A percentile compares a stretch with the other conserved stretches of the same genome.
Conservation (phyloP, 2,329 filamentous ascomycete species). For the Fusarium pilosicola region DNA sequence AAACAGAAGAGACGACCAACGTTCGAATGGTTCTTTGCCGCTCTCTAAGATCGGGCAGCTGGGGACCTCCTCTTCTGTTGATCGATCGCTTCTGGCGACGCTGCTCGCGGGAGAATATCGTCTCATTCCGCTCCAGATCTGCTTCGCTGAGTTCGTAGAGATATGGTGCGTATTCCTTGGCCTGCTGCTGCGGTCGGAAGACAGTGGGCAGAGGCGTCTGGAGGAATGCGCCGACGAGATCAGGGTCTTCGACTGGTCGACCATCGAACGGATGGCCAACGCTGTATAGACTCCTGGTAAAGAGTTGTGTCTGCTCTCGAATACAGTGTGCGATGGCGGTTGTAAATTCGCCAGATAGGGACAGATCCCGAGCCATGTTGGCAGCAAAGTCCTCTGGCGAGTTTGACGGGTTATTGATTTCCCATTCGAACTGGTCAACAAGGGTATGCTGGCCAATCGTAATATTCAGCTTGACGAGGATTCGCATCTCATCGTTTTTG, state of each 20-base stretch:
- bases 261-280: slow-evolving; percentile 96
- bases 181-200: slow-evolving; percentile 90
- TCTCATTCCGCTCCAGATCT: slow-evolving; percentile 89
- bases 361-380: slow-evolving; percentile 89
- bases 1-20: slow-evolving; percentile 88
- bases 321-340: slow-evolving; percentile 98
- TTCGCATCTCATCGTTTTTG: slow-evolving; percentile 99
- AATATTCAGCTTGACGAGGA: slow-evolving; percentile 95
- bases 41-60: slow-evolving; percentile 95
- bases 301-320: slow-evolving; percentile 93
- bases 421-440: slow-evolving; percentile 98
- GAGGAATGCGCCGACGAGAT: slow-evolving; percentile 86
- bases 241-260: slow-evolving; percentile 89
- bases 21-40: slow-evolving; percentile 93
- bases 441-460: slow-evolving; percentile 95
- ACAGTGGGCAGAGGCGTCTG: slow-evolving; percentile 83
- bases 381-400: slow-evolving; percentile 94
- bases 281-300: slow-evolving; percentile 92
- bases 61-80: slow-evolving; percentile 90
- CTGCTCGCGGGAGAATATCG: slow-evolving; percentile 93
- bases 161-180: slow-evolving; percentile 93
- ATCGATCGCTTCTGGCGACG: slow-evolving; percentile 94
- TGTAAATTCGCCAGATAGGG: slow-evolving; percentile 92
- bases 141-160: slow-evolving; percentile 93
- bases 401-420: slow-evolving; percentile 94